Conservation (phyloP, 2,329 filamentous ascomycete genomes). For the Alternaria brassicae region DNA sequence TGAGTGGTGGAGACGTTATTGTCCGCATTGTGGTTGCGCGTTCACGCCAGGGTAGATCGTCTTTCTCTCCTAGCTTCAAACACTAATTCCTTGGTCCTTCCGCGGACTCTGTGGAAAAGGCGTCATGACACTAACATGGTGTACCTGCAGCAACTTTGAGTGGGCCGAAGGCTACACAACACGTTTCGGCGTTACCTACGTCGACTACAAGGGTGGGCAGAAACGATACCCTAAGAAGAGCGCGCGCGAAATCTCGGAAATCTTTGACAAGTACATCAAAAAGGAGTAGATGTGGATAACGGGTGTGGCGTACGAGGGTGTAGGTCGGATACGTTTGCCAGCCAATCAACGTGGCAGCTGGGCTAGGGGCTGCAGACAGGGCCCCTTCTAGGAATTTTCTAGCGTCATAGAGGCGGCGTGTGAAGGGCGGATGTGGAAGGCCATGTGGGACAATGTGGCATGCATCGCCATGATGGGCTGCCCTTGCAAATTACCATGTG, state of each 20-base stretch:
- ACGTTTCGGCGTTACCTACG: conserved; percentile 81
- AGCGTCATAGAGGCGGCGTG: conserved; percentile 20
- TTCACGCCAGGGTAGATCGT: conserved; percentile 1
- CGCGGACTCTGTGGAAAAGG: neutral
- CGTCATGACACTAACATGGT: conserved; percentile 5
- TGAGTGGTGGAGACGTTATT: conserved; percentile 1
- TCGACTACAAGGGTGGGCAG: conserved; percentile 82
- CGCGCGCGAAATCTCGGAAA: conserved; percentile 71
- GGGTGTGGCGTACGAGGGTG: conserved; percentile 24
- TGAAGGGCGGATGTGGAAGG: neutral
- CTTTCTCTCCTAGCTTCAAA: conserved; percentile 20
- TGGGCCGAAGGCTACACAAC: conserved; percentile 93
- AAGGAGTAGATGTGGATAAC: conserved; percentile 55
- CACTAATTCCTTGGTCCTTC: conserved; percentile 6
- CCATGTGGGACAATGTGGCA: conserved; percentile 6
- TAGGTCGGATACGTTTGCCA: conserved; percentile 14
- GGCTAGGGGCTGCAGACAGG: conserved; percentile 3
- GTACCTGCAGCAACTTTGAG: conserved; percentile 72
- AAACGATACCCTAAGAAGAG: conserved; percentile 86
- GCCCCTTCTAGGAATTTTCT: conserved; percentile 32
- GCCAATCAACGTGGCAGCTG: conserved; percentile 8
- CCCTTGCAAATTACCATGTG: neutral
- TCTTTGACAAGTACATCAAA: conserved; percentile 75
- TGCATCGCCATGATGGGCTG: neutral
- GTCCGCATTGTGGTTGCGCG: conserved; percentile 2